A percentile compares a stretch with the other conserved stretches of the same genome.
Evolutionary conservation across 2,329 filamentous ascomycete genomes (phyloP).

Genomic region (Bipolaris cookei): DNA sequence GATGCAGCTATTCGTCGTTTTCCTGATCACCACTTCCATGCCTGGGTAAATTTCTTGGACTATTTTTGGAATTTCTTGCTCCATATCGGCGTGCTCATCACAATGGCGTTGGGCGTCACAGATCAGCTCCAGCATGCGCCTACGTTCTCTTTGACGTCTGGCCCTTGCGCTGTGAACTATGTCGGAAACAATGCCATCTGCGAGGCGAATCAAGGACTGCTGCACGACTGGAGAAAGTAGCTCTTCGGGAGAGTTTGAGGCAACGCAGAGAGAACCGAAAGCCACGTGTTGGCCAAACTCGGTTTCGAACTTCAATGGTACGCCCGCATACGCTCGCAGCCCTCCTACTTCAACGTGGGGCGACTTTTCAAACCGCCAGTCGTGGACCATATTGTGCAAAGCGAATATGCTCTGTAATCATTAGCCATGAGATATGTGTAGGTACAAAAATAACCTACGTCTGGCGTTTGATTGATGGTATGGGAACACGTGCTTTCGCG

Average conservation of each 20-base stretch:
- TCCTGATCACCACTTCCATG: conserved; percentile 39
- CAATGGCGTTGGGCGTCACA: conserved; percentile 29
- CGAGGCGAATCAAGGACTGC: conserved; percentile 45
- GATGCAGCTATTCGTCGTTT: conserved; percentile 30
- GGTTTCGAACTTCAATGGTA: conserved; percentile 50
- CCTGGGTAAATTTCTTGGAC: conserved; percentile 46
- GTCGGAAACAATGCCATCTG: conserved; percentile 52
- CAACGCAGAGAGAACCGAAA: conserved; percentile 55
- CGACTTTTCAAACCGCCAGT: conserved; percentile 54
- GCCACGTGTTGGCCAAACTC: conserved; percentile 51
- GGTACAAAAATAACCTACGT: conserved; percentile 28
- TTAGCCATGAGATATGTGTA: conserved; percentile 9
- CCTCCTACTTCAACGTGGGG: conserved; percentile 53
- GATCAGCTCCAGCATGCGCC: conserved; percentile 48
- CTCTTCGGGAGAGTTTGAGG: conserved; percentile 45
- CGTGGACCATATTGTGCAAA: conserved; percentile 51
- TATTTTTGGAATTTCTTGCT: conserved; percentile 37
- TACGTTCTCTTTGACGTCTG: conserved; percentile 51
- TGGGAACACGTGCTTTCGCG: conserved; percentile 56
- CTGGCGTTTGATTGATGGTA: conserved; percentile 48
- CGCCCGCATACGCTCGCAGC: conserved; percentile 52
- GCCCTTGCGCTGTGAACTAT: conserved; percentile 50
- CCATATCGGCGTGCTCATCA: conserved; percentile 29
- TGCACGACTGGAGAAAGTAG: conserved; percentile 44
- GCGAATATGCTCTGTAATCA: conserved; percentile 47